Evolutionary conservation across 192 early-diverging fungal species (phyloP), one percentile per base, ranked within the genome.

Genomic region (Thamnidium elegans): DNA sequence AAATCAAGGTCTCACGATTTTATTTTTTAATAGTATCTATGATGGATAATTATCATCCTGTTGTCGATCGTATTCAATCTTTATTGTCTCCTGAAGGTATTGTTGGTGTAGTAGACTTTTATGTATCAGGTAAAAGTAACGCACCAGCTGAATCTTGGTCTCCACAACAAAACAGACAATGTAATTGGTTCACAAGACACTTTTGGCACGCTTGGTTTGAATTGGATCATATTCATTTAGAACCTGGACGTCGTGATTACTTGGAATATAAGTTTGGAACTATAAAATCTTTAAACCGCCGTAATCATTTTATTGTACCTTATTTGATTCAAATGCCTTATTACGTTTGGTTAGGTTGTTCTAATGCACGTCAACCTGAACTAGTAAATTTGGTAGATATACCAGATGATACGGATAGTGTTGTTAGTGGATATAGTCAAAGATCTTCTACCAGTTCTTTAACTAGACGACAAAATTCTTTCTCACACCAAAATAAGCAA

Each of bases 321-420:
- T 26, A 26, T 3, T 26, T 26, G 26, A 78, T 91, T 44, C 82
- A 88, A 73, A 92, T 94, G 55, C 92, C 92, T 1, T 94, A 89
- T 79, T 94, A 94, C 66, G 79, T 94, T 55, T 94, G 89, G 88
- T 69, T 94, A 8, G 92, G 90, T 45, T 78, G 79, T 55, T 77
- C 81, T 63, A 81, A 83, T 62, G 72, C 70, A 36, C 43, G 63
- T 11, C 58, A 60, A 45, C 20, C 23, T 13, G 44, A 46, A 9
- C 43, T 60, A 13, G 3, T 26, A 21, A 58, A 54, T 39, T 47
- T 67, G 3, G 39, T 60, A 39, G 55, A 56, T 34, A 15, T 52
- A 46, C 20, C 53, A 2, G 63, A 68, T 30, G 72, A 74, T 13
- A 65, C 52, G 21, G 66, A 42, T 34, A 58, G 54, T 44, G 26